These are phyloP conservation scores for Melampsora abietis-canadensis DNA, from an alignment of 1,284 basidiomycete genomes.

Conservation along the genomic window DNA sequence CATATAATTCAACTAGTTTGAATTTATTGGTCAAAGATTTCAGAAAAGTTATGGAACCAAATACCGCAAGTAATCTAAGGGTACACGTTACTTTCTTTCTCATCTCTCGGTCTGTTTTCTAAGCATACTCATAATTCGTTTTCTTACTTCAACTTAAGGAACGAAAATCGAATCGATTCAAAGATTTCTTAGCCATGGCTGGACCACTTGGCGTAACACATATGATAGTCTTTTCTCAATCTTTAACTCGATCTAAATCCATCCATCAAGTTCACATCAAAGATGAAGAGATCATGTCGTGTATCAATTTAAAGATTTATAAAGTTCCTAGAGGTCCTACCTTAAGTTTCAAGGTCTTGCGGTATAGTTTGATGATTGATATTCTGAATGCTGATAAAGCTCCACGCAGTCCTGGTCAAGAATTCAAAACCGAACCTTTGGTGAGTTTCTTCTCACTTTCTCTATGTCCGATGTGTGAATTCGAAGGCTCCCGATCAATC, in stretches of 20 bases:
- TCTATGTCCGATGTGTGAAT: too few relatives aligned
- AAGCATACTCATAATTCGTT: too few relatives aligned
- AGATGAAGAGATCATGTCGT: conserved; percentile 76
- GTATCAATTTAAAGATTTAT: conserved; percentile 73
- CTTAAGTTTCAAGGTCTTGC: conserved; percentile 84
- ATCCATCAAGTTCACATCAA: conserved; percentile 55
- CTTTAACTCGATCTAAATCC: conserved; percentile 47
- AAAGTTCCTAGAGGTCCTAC: conserved; percentile 90
- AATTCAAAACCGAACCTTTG: conserved; percentile 79
- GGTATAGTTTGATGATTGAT: conserved; percentile 87
- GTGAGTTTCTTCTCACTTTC: conserved; percentile 57
- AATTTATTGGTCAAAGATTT: conserved; percentile 75
- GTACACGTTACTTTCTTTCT: conserved; percentile 55
- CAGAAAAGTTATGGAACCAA: conserved; percentile 94
- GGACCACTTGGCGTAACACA: conserved; percentile 89
- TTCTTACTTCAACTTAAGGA: too few relatives aligned
- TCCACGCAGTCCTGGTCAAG: conserved; percentile 72
- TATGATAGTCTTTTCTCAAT: conserved; percentile 71
- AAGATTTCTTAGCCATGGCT: conserved; percentile 90
- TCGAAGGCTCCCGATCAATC: too few relatives aligned
- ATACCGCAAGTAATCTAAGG: conserved; percentile 84
- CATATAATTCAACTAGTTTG: conserved; percentile 15
- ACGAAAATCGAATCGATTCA: conserved; percentile 82
- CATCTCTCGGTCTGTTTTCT: too few relatives aligned
- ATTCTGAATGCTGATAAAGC: conserved; percentile 66